Evolutionary conservation across 352 stramenopile species (phyloP).

Genomic region (Elongisporangium anandrum): DNA sequence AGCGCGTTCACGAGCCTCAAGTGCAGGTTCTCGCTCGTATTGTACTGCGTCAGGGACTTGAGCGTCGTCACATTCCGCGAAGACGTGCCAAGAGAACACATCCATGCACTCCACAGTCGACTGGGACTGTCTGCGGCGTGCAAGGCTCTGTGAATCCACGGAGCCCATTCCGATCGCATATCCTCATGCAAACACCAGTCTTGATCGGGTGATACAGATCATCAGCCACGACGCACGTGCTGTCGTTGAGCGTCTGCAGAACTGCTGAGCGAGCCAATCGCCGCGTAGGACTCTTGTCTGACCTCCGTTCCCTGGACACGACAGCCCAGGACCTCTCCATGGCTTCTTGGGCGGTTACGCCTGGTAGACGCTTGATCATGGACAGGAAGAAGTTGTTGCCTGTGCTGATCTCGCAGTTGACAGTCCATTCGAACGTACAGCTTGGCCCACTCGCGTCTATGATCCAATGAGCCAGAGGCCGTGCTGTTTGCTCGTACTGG

Average conservation of each 20-base stretch:
- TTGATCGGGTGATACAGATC: constrained; percentile 37
- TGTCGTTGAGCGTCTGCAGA: constrained; percentile 36
- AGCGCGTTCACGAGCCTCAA: neutral
- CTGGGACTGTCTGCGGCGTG: neutral
- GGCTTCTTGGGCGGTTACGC: neutral
- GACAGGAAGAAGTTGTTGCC: neutral
- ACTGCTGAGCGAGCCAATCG: neutral
- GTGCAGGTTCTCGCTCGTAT: neutral
- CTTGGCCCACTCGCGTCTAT: neutral
- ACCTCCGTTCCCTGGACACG: neutral
- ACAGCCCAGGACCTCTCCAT: neutral
- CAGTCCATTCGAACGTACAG: neutral
- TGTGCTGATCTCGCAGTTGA: neutral
- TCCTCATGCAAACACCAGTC: constrained; percentile 24
- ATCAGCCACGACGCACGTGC: constrained; percentile 29
- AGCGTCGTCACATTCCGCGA: neutral
- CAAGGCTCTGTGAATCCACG: constrained; percentile 19
- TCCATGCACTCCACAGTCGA: neutral
- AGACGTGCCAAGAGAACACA: neutral
- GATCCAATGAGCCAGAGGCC: neutral
- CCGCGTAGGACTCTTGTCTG: neutral
- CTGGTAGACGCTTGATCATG: neutral
- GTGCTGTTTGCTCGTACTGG: neutral
- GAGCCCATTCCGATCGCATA: constrained; percentile 27
- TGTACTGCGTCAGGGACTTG: neutral